Conservation (phyloP, 768 basidiomycete species). For the Psilocybe cyanescens region DNA sequence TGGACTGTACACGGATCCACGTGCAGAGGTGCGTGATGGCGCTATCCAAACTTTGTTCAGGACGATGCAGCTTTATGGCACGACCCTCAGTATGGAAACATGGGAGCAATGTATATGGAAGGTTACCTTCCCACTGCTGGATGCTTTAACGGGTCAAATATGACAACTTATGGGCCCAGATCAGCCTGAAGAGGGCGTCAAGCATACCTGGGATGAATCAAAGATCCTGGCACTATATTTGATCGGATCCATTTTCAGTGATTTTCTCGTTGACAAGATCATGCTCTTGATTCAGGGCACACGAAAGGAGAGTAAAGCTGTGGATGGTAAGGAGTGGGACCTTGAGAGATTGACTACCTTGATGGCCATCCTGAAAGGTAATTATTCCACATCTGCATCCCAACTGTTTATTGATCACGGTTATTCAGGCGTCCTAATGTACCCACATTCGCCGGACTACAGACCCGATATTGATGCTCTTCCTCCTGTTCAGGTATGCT, state of each 20-base stretch:
- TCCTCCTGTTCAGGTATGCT: slow-evolving; percentile 73
- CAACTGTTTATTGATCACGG: slow-evolving; percentile 2
- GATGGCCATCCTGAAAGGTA: slow-evolving; percentile 80
- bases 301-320: slow-evolving; percentile 48
- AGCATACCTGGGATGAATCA: slow-evolving; percentile 82
- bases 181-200: slow-evolving; percentile 18
- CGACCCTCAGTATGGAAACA: slow-evolving; percentile 75
- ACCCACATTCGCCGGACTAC: slow-evolving; percentile 83
- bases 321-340: slow-evolving; percentile 65
- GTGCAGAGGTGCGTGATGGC: slow-evolving; percentile 89
- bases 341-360: slow-evolving; percentile 66
- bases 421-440: slow-evolving; percentile 70
- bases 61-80: slow-evolving; percentile 92
- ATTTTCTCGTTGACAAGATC: slow-evolving; percentile 77
- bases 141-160: slow-evolving; percentile 64
- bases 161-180: slow-evolving; percentile 39
- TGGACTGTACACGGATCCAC: slow-evolving; percentile 76
- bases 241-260: slow-evolving; percentile 80
- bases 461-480: slow-evolving; percentile 85
- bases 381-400: slow-evolving; percentile 8
- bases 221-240: slow-evolving; percentile 86
- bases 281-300: slow-evolving; percentile 69
- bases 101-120: slow-evolving; percentile 96
- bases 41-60: slow-evolving; percentile 96
- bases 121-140: slow-evolving; percentile 85